phyloP scores from a whole-genome alignment of 192 early-diverging fungal genomes.

The Neocallimastix lanati region DNA sequence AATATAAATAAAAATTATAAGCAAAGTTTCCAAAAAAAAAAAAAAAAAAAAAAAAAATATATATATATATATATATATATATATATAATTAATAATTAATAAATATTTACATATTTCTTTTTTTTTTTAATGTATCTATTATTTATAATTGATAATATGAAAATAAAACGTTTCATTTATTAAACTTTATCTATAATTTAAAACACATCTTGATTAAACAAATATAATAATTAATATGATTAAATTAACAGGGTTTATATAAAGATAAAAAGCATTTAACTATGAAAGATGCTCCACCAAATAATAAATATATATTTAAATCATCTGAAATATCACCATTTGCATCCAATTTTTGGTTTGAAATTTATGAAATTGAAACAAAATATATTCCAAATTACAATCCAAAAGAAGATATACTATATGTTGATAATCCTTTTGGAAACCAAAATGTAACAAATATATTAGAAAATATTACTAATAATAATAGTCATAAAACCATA shows the following conservation, averaged over 20 bases:
- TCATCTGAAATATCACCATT: neutral
- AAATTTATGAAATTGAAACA: neutral
- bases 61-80: too few relatives aligned
- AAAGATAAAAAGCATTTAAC: neutral
- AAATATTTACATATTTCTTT: too few relatives aligned
- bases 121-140: too few relatives aligned
- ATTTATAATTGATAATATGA: too few relatives aligned
- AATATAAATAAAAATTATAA: too few relatives aligned
- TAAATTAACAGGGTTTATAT: neutral
- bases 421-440: neutral
- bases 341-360: neutral
- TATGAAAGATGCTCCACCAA: neutral
- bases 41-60: too few relatives aligned
- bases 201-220: too few relatives aligned
- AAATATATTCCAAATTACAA: neutral
- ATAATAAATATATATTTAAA: neutral
- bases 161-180: too few relatives aligned
- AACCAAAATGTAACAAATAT: neutral
- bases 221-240: neutral
- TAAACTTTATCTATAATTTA: too few relatives aligned
- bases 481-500: neutral
- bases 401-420: neutral
- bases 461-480: neutral
- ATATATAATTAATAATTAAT: too few relatives aligned
- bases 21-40: too few relatives aligned